Percentiles rank a stretch among this genome's conserved stretches.
phyloP scores from a whole-genome alignment of 805 yeast genomes.

The Suhomyces prunicola region DNA sequence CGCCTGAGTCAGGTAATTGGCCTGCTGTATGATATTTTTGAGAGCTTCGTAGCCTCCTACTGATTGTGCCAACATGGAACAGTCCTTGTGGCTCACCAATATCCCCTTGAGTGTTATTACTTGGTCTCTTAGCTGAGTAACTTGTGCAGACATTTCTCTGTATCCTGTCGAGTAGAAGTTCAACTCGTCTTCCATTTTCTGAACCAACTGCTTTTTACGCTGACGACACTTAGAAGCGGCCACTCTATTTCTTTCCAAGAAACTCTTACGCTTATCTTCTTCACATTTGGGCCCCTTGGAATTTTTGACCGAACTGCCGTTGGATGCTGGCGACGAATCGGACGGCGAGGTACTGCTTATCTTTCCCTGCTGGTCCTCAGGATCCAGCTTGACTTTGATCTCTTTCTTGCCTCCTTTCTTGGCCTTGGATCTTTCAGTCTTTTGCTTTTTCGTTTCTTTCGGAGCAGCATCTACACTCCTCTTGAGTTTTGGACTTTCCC shows the following conservation, averaged over 20 bases:
- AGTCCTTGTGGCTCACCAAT: constrained; percentile 50
- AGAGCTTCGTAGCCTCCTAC: constrained; percentile 48
- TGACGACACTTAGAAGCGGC: constrained; percentile 96
- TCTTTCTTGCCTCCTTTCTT: constrained; percentile 10
- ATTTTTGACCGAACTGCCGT: not conserved
- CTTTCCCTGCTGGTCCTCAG: constrained; percentile 4
- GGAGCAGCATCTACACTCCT: not conserved
- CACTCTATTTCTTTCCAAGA: constrained; percentile 84
- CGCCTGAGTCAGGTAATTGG: constrained; percentile 26
- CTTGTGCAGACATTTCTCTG: constrained; percentile 58
- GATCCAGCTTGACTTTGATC: constrained; percentile 7
- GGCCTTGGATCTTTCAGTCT: constrained; percentile 5
- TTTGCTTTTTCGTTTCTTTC: constrained; percentile 4
- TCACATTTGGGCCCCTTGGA: constrained; percentile 13
- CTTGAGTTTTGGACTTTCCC: constrained; percentile 7
- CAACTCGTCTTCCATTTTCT: constrained; percentile 77
- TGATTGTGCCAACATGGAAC: constrained; percentile 36
- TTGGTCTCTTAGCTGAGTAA: constrained; percentile 57
- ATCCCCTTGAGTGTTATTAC: constrained; percentile 48
- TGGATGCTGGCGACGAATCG: not conserved
- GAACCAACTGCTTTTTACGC: constrained; percentile 85
- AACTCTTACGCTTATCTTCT: constrained; percentile 60
- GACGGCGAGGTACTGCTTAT: not conserved
- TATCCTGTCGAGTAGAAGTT: constrained; percentile 69
- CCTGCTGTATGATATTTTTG: constrained; percentile 38